Evolutionary conservation across 768 basidiomycete genomes (phyloP).

Genomic region (Cystobasidium tubakii): DNA sequence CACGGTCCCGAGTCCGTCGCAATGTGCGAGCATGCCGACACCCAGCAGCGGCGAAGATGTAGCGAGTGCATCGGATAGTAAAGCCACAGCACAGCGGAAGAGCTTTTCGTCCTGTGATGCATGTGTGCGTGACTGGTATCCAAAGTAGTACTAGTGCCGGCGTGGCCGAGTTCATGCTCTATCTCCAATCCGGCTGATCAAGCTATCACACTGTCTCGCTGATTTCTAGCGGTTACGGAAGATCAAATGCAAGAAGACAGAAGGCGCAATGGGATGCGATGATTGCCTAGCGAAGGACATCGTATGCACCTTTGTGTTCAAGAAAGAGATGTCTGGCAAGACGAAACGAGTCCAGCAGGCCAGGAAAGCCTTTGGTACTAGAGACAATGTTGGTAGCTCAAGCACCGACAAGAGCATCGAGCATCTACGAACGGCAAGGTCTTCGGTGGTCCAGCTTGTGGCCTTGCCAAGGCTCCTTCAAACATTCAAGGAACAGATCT

Average conservation of each 20-base stretch:
- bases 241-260: not conserved
- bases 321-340: slow-evolving; percentile 1
- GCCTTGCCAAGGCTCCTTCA: not conserved
- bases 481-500: not conserved
- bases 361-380: not conserved
- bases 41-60: not conserved
- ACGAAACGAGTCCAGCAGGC: slow-evolving; percentile 9
- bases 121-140: not conserved
- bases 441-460: not conserved
- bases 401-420: not conserved
- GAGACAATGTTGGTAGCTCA: not conserved
- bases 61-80: not conserved
- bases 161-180: no score
- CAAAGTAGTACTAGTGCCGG: no score
- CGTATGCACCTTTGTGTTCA: slow-evolving; percentile 3
- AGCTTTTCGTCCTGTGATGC: slow-evolving; percentile 5
- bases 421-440: not conserved
- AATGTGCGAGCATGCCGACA: no score
- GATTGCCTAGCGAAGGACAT: not conserved
- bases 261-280: not conserved
- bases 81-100: not conserved
- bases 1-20: no score
- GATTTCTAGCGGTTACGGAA: slow-evolving; percentile 1
- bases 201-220: no score
- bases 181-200: no score